Evolutionary conservation across 768 basidiomycete species (phyloP).

Genomic region (Termitomyces bulborhizus): DNA sequence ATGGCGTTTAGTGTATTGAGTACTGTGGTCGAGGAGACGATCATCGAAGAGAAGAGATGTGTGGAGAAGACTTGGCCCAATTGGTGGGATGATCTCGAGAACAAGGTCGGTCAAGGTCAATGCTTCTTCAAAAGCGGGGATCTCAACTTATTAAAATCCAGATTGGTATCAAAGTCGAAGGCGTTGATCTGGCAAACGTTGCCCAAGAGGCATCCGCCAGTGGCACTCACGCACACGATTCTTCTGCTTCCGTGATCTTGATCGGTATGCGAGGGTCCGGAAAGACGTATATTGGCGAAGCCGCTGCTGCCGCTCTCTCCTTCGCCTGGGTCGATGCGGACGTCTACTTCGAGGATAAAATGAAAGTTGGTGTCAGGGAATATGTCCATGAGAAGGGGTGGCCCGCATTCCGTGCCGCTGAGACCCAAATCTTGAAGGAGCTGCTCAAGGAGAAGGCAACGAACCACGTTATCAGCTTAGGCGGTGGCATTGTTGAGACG

Average conservation of each 20-base stretch:
- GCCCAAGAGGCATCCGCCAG: conserved; percentile 37
- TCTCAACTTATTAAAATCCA: conserved; percentile 22
- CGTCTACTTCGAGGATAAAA: conserved; percentile 59
- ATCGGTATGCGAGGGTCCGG: conserved; percentile 92
- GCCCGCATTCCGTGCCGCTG: conserved; percentile 83
- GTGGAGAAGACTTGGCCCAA: conserved; percentile 99
- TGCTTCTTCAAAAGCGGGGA: neutral
- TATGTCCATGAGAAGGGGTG: conserved; percentile 85
- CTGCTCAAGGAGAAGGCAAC: conserved; percentile 53
- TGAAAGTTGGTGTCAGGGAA: conserved; percentile 55
- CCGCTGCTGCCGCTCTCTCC: conserved; percentile 67
- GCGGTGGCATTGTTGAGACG: conserved; percentile 93
- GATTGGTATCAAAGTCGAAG: conserved; percentile 87
- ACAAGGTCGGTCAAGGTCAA: conserved; percentile 55
- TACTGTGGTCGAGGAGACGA: conserved; percentile 62
- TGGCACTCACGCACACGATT: conserved; percentile 19
- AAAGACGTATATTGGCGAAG: conserved; percentile 80
- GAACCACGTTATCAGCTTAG: conserved; percentile 79
- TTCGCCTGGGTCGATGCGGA: conserved; percentile 85
- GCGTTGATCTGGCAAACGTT: conserved; percentile 60
- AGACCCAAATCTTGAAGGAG: conserved; percentile 62
- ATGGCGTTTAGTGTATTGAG: conserved; percentile 96
- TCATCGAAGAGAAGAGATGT: conserved; percentile 93
- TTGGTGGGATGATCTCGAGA: conserved; percentile 98
- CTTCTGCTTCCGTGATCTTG: conserved; percentile 15